Percentiles rank a stretch among this genome's conserved stretches.
phyloP scores from a whole-genome alignment of 1,284 basidiomycete species.

The Xanthoconium separans region DNA sequence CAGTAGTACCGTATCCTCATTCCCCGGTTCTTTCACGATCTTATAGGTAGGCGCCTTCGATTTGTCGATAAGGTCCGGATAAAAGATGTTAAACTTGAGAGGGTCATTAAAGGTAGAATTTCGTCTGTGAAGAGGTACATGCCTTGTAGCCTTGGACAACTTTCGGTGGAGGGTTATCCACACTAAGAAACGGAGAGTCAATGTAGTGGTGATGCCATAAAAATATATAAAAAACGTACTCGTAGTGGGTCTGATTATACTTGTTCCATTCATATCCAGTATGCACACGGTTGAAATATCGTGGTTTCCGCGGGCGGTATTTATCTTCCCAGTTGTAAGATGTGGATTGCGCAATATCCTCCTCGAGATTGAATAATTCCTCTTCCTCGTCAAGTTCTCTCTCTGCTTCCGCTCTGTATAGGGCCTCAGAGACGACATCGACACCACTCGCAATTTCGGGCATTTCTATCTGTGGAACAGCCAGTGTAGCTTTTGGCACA shows the following conservation, averaged over 20 bases:
- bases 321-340: slow-evolving; percentile 99
- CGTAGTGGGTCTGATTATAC: slow-evolving; percentile 98
- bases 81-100: slow-evolving; percentile 88
- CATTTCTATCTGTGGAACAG: slow-evolving; percentile 43
- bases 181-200: slow-evolving; percentile 45
- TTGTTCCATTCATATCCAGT: slow-evolving; percentile 99
- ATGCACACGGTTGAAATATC: slow-evolving; percentile 99
- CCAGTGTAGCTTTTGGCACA: slow-evolving; percentile 70
- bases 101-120: slow-evolving; percentile 20
- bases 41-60: slow-evolving; percentile 94
- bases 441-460: slow-evolving; percentile 59
- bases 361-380: slow-evolving; percentile 90
- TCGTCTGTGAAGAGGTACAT: slow-evolving; percentile 21
- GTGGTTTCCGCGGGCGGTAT: slow-evolving; percentile 96
- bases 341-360: slow-evolving; percentile 76
- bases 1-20: slow-evolving; percentile 92
- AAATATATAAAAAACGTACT: slow-evolving; percentile 57
- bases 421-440: slow-evolving; percentile 81
- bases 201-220: background rate
- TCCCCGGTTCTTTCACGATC: slow-evolving; percentile 87
- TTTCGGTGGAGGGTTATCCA: slow-evolving; percentile 96
- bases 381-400: slow-evolving; percentile 94
- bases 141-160: slow-evolving; percentile 99
- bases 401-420: slow-evolving; percentile 86
- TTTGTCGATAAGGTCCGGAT: slow-evolving; percentile 97